Base-by-base conservation (phyloP, 2,329 filamentous ascomycete species). In the Orbilia ellipsospora region DNA sequence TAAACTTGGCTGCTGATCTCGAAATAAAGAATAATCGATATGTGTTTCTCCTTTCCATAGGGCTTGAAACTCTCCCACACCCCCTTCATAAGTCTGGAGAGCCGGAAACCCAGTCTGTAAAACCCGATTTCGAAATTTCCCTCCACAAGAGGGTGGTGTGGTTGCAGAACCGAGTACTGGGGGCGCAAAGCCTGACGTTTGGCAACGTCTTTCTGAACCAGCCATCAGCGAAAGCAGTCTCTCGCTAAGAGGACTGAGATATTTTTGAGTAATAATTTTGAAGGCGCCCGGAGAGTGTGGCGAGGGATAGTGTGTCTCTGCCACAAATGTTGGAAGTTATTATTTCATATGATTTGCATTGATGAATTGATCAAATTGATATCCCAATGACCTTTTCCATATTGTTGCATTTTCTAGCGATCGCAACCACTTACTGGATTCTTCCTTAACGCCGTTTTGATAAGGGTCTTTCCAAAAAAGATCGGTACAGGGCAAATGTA, bases 171-270 rank as follows among this genome's bases (percentile, higher is more conserved):
- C 60, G 54, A 64, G 45, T 20, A 44, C 26, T 72, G 44, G 60
- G 67, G 20, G 42, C 42, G 56, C 42, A 23, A 48, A 54, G 26
- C 64, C 54, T 26, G 54, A 68, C 64, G 56, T 68, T 61, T n/a
- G 54, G 48, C 60, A 65, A 54, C 40, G 51, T 70, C 51, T 65
- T 65, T 72, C 28, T 72, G 55, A 56, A 59, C 61, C 67, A 56
- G 55, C 52, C 59, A 54, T 40, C 23, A 42, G 59, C 52, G 59
- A 54, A 57, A 63, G 44, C 4, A 57, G 66, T 62, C 44, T 70
- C 57, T 70, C 66, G 66, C 66, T 70, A 70, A 70, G 15, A 23
- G 31, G 44, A 48, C 44, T 12, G 44, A 45, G 40, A 28, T 57
- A 54, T 61, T 61, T 45, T 51, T 61, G 40, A 54, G 7, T 23